phyloP scores from a whole-genome alignment of 352 stramenopile species.

The Phytopythium helicoides region DNA sequence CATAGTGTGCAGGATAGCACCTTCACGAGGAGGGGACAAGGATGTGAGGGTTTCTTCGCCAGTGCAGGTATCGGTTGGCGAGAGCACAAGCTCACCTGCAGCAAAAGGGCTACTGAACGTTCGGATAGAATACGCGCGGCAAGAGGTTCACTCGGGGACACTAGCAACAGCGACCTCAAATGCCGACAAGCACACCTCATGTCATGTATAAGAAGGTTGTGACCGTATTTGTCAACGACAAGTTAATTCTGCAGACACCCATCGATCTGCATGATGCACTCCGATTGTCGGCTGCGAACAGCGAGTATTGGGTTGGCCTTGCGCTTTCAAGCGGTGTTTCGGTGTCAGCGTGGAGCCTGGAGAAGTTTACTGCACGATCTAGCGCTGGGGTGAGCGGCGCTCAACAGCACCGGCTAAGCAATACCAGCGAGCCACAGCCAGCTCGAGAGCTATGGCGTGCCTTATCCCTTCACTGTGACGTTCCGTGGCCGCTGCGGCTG shows the following conservation, averaged over 20 bases:
- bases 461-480: constrained; percentile 42
- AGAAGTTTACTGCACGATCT: constrained; percentile 39
- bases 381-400: constrained; percentile 16
- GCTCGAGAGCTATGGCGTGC: constrained; percentile 61
- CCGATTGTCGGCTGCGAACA: constrained; percentile 24
- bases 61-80: constrained; percentile 18
- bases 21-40: constrained; percentile 24
- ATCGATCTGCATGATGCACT: constrained; percentile 52
- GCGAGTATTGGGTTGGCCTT: constrained; percentile 58
- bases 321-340: constrained; percentile 33
- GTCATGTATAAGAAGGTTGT: constrained; percentile 58
- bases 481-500: constrained; percentile 68
- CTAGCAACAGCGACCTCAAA: constrained; percentile 14
- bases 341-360: constrained; percentile 44
- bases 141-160: constrained; percentile 23
- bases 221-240: constrained; percentile 36
- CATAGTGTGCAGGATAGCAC: constrained; percentile 33
- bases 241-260: constrained; percentile 38
- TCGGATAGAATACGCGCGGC: constrained; percentile 45
- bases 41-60: constrained; percentile 25
- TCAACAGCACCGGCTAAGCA: constrained; percentile 17
- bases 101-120: constrained; percentile 16
- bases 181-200: constrained; percentile 8
- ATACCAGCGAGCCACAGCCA: constrained; percentile 33
- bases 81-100: constrained; percentile 8